A percentile compares a stretch with the other conserved stretches of the same genome.
Conservation (phyloP, 306 rosid genomes). For the Cucurbita argyrosperma region DNA sequence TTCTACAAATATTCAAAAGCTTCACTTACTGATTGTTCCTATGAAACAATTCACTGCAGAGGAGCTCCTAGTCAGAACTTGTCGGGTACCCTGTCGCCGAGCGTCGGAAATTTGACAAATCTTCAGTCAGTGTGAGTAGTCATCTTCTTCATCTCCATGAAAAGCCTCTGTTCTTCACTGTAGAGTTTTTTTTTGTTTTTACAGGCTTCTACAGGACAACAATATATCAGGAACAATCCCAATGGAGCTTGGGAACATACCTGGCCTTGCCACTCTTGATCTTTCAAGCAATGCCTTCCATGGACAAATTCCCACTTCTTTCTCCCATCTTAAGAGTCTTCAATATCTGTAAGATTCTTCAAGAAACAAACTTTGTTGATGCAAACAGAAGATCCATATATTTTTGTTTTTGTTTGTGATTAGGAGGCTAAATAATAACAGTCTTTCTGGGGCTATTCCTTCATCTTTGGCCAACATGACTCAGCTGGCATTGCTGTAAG, state of each 20-base stretch:
- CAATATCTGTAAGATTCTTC: slow-evolving; percentile 53
- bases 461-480: slow-evolving; percentile 63
- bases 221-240: slow-evolving; percentile 75
- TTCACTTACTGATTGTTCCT: background rate
- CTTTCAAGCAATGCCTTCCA: slow-evolving; percentile 71
- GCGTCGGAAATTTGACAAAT: slow-evolving; percentile 69
- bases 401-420: background rate
- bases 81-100: slow-evolving; percentile 73
- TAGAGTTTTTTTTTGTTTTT: background rate
- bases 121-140: slow-evolving; percentile 57
- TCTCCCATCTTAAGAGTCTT: slow-evolving; percentile 50
- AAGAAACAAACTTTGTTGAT: no score
- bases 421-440: slow-evolving; percentile 82
- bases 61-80: slow-evolving; percentile 72
- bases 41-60: slow-evolving; percentile 23
- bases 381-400: background rate
- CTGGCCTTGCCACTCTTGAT: slow-evolving; percentile 64
- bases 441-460: slow-evolving; percentile 64
- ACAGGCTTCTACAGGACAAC: slow-evolving; percentile 68
- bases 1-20: background rate
- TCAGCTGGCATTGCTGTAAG: slow-evolving; percentile 65
- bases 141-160: background rate
- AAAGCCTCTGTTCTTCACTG: background rate
- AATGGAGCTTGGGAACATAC: slow-evolving; percentile 57
- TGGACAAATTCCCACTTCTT: slow-evolving; percentile 58